Evolutionary conservation across 495 filamentous ascomycete genomes (phyloP).

Genomic region (Penicillium fimorum): DNA sequence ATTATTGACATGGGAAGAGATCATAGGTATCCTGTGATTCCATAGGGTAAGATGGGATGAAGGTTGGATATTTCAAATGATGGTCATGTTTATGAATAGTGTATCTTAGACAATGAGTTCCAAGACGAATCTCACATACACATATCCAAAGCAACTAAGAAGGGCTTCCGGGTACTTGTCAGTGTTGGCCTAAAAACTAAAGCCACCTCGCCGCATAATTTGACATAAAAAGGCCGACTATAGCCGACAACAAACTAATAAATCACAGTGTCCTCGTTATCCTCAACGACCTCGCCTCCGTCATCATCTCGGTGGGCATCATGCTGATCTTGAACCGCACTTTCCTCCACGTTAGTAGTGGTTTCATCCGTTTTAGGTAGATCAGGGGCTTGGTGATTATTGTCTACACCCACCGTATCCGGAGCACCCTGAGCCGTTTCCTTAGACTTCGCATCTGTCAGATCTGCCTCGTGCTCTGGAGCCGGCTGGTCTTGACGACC

Average conservation of each 20-base stretch:
- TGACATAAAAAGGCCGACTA: not conserved
- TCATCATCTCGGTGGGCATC: slow-evolving; percentile 53
- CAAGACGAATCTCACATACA: not conserved
- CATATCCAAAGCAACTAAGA: not conserved
- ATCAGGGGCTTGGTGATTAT: slow-evolving; percentile 23
- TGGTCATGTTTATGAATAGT: not conserved
- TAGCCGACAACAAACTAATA: slow-evolving; percentile 54
- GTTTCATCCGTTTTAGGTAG: slow-evolving; percentile 15
- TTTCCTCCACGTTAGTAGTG: slow-evolving; percentile 19
- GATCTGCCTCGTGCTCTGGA: slow-evolving; percentile 17
- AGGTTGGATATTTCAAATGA: not conserved
- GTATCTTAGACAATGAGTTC: not conserved
- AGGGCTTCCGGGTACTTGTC: slow-evolving; percentile 3
- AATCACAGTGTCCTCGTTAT: slow-evolving; percentile 81
- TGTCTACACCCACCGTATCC: slow-evolving; percentile 33
- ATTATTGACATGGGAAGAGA: too few species aligned
- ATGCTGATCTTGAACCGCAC: slow-evolving; percentile 21
- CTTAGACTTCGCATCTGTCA: slow-evolving; percentile 14
- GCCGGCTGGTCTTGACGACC: slow-evolving; percentile 11
- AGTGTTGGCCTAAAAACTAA: not conserved
- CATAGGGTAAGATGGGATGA: too few species aligned
- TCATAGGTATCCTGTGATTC: too few species aligned
- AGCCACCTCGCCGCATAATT: not conserved
- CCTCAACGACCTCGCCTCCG: slow-evolving; percentile 69
- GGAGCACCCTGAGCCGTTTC: slow-evolving; percentile 20